Evolutionary conservation across 768 basidiomycete species (phyloP).

Genomic region (Tricholoma sp.): DNA sequence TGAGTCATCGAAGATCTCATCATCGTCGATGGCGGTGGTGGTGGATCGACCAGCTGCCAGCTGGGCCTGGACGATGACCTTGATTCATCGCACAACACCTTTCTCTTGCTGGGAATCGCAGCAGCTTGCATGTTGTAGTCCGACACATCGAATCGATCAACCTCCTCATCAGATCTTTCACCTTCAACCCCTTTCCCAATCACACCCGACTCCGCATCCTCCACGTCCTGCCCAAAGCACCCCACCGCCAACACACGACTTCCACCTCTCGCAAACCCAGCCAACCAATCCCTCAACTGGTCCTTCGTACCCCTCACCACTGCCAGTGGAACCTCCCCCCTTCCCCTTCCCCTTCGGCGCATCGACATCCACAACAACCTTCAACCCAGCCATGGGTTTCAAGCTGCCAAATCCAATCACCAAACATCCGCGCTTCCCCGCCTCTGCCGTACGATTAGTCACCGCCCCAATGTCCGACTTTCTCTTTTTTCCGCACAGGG

Average conservation of each 20-base stretch:
- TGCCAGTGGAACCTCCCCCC: too few relatives aligned
- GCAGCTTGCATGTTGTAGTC: too few relatives aligned
- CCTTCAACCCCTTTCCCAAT: neutral
- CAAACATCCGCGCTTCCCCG: too few relatives aligned
- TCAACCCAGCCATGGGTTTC: neutral
- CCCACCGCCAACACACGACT: conserved; percentile 24
- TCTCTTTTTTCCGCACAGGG: too few relatives aligned
- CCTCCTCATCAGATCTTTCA: neutral
- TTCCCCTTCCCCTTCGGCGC: conserved; percentile 9
- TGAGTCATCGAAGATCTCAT: conserved; percentile 19
- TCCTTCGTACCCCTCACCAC: conserved; percentile 14
- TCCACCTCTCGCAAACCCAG: conserved; percentile 49
- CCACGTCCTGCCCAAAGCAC: conserved; percentile 16
- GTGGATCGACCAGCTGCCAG: neutral
- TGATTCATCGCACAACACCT: too few relatives aligned
- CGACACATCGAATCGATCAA: neutral
- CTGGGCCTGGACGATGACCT: conserved; percentile 7
- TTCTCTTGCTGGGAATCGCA: neutral
- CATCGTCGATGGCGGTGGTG: conserved; percentile 1
- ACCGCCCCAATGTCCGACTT: too few relatives aligned
- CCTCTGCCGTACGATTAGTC: too few relatives aligned
- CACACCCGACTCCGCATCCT: conserved; percentile 8
- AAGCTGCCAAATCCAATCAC: neutral
- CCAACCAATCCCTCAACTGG: too few relatives aligned
- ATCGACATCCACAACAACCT: neutral